phyloP scores from a whole-genome alignment of 192 early-diverging fungal species.

The Podochytrium sp. region DNA sequence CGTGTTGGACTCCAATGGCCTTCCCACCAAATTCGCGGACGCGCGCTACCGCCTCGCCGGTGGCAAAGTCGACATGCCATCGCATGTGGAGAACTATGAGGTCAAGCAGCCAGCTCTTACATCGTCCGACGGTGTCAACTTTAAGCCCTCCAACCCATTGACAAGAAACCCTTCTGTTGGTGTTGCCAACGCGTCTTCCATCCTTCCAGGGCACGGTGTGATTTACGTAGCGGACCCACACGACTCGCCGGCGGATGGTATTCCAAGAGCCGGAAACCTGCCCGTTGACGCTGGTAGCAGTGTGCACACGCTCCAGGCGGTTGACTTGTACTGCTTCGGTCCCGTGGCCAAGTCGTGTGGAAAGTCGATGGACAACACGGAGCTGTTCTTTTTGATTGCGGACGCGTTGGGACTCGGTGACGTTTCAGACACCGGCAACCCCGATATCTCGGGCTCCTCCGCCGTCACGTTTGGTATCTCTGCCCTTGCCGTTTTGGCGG shows the following conservation, averaged over 20 bases:
- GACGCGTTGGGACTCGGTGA: conserved; percentile 42
- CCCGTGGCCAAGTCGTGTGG: conserved; percentile 29
- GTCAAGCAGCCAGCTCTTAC: conserved; percentile 14
- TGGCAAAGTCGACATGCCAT: conserved; percentile 40
- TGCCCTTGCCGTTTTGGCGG: not conserved
- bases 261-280: conserved; percentile 6
- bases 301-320: conserved; percentile 48
- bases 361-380: conserved; percentile 43
- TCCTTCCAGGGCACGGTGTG: conserved; percentile 3
- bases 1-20: conserved; percentile 37
- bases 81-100: conserved; percentile 37
- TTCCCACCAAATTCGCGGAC: conserved; percentile 39
- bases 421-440: not conserved
- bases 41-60: conserved; percentile 30
- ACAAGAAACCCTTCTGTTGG: conserved; percentile 14
- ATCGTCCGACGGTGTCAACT: not conserved
- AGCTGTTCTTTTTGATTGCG: conserved; percentile 48
- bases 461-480: not conserved
- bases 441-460: not conserved
- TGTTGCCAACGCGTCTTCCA: not conserved
- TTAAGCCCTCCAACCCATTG: conserved; percentile 2
- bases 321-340: conserved; percentile 46
- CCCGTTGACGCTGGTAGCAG: conserved; percentile 2
- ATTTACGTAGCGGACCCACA: conserved; percentile 24
- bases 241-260: conserved; percentile 31